phyloP scores from a whole-genome alignment of 768 basidiomycete species.

The Tremella yokohamensis region DNA sequence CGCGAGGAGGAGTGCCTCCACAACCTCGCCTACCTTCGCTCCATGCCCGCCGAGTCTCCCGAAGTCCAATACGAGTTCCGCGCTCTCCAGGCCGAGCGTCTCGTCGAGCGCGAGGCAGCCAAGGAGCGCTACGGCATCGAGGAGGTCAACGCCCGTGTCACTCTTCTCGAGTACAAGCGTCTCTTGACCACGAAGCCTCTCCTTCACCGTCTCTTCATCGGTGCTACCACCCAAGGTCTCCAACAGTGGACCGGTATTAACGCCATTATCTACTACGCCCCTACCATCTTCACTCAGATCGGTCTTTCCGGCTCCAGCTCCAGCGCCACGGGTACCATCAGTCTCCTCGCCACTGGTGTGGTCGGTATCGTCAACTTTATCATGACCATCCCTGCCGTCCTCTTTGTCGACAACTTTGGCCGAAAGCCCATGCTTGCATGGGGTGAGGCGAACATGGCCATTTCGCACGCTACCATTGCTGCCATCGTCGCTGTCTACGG shows the following conservation, averaged over 20 bases:
- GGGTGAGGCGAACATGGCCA: constrained; percentile 27
- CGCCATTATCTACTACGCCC: constrained; percentile 69
- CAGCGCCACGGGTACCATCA: constrained; percentile 54
- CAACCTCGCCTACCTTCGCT: constrained; percentile 63
- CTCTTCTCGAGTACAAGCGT: constrained; percentile 62
- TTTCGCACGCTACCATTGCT: constrained; percentile 67
- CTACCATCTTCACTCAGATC: constrained; percentile 61
- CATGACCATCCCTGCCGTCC: constrained; percentile 74
- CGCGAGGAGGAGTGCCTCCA: constrained; percentile 69
- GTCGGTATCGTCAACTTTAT: constrained; percentile 73
- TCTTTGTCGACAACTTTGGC: constrained; percentile 74
- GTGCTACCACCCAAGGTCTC: constrained; percentile 70
- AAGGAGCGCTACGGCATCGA: constrained; percentile 51
- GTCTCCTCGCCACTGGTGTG: constrained; percentile 64
- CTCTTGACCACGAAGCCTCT: constrained; percentile 57
- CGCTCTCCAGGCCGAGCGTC: constrained; percentile 63
- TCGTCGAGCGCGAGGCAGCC: constrained; percentile 70
- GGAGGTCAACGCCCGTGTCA: constrained; percentile 59
- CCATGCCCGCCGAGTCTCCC: constrained; percentile 60
- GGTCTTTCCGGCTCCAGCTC: constrained; percentile 56
- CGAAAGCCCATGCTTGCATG: constrained; percentile 61
- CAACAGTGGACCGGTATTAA: constrained; percentile 81
- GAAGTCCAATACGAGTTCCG: constrained; percentile 58
- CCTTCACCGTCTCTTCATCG: constrained; percentile 59
- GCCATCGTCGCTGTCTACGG: constrained; percentile 56